These are phyloP conservation scores for Pseudotsuga menziesii DNA, from an alignment of 75 land plant genomes.

Conservation along the genomic window DNA sequence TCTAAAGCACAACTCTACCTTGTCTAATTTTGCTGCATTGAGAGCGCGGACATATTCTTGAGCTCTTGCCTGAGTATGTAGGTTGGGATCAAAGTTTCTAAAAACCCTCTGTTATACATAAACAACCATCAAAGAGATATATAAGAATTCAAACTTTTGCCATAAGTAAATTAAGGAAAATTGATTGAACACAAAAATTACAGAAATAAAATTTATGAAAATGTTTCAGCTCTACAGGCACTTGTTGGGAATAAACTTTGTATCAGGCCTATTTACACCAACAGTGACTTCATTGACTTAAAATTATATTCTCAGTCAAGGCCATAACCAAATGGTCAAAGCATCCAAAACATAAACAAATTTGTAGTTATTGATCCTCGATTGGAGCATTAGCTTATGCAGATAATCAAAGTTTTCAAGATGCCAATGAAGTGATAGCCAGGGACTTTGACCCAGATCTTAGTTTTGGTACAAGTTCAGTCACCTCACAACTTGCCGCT, in stretches of 20 bases:
- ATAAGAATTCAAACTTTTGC: neutral
- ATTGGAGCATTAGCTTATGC: neutral
- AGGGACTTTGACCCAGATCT: no score
- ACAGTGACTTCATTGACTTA: neutral
- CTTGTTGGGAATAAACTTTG: neutral
- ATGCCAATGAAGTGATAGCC: no score
- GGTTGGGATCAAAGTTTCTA: constrained; percentile 65
- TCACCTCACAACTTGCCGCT: no score
- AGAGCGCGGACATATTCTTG: constrained; percentile 81
- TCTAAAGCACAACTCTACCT: constrained; percentile 35
- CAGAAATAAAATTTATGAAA: neutral
- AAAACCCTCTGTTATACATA: constrained; percentile 60
- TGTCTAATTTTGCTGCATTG: constrained; percentile 90
- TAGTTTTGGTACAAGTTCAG: no score
- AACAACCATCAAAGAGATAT: neutral
- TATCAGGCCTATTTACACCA: neutral
- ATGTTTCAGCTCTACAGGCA: neutral
- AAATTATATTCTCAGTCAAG: neutral
- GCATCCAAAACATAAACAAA: neutral
- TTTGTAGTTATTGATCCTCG: neutral
- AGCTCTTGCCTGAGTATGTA: constrained; percentile 82
- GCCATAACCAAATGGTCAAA: neutral
- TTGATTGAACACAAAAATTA: neutral
- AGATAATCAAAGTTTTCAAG: neutral
- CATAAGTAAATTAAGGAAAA: neutral